These are phyloP conservation scores for Elsinoe batatas DNA, from an alignment of 2,329 filamentous ascomycete species.

Conservation along the genomic window DNA sequence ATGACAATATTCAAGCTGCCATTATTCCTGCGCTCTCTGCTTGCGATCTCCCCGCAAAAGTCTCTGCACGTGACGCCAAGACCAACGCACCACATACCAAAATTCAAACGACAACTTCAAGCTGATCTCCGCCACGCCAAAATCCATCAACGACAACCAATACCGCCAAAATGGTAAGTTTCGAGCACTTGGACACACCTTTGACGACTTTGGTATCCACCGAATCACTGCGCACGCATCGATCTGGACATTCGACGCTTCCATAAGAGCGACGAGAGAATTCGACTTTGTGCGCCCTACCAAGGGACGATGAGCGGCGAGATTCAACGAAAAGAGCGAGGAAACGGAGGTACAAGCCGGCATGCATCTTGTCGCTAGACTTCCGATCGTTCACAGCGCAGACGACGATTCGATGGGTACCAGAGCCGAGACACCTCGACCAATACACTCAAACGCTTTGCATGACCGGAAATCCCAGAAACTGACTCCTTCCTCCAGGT, in stretches of 20 bases:
- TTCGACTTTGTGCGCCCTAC: neutral
- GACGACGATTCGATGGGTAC: neutral
- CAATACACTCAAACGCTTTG: neutral
- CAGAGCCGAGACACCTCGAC: neutral
- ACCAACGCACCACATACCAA: neutral
- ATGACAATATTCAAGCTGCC: no score
- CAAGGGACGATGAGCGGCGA: neutral
- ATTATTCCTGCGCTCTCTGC: no score
- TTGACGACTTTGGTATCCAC: neutral
- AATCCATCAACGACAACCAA: slow-evolving; percentile 15
- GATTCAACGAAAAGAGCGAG: neutral
- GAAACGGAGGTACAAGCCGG: neutral
- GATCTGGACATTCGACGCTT: neutral
- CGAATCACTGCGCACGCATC: neutral
- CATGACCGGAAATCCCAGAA: neutral
- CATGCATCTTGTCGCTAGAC: neutral
- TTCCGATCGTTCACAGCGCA: no score
- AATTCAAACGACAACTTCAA: slow-evolving; percentile 10
- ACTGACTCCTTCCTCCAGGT: slow-evolving; percentile 47
- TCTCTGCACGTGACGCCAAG: slow-evolving; percentile 6
- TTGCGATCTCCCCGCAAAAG: neutral
- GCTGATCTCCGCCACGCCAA: slow-evolving; percentile 9
- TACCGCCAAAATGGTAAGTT: slow-evolving; percentile 19
- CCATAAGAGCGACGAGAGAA: neutral
- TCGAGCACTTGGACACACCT: neutral